Base-by-base conservation (phyloP, 208 protist species). In the Acanthamoeba sp. region DNA sequence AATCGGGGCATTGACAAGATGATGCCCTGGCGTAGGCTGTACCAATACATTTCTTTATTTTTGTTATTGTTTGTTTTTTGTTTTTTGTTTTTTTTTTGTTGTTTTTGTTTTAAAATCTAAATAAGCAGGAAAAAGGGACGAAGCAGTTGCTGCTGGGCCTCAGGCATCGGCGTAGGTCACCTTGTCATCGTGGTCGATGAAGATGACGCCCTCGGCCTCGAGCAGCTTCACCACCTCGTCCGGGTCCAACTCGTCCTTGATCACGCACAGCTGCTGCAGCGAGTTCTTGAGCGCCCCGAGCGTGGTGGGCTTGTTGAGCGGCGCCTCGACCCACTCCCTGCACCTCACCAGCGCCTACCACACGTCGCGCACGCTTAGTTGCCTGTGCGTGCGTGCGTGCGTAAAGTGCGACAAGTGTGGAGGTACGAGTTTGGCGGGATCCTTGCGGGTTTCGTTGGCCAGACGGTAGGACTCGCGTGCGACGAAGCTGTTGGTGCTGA, bases 391-490 rank as follows among this genome's bases (percentile, higher is more conserved):
- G 29, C 0, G 64, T 71, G 48, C 57, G 20, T 32, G n/a, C 57
- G 48, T 59, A 2, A 38, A 6, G 34, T 27, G 69, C 10, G n/a
- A 0, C 1, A 18, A 2, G 18, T 80, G 34, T 22, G 34, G 42
- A 48, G 4, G 73, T 52, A 84, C 73, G 24, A 84, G 16, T 34
- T 84, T 84, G 36, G 40, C 40, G 12, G 73, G 73, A 16, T 91
- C 84, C 84, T 66, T 91, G 64, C 45, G 64, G 27, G 55, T 59
- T 36, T 93, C 64, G 89, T 93, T 93, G 59, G 55, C 55, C 64
- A 82, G 22, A 24, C 89, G 62, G 29, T 93, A 93, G 64, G 89
- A 93, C 32, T 55, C 38, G 50, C 62, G 64, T 0, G 89, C 55
- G 14, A 80, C 36, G 24, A 57, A 93, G 12, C 16, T 57, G 89